A percentile compares a stretch with the other conserved stretches of the same genome.
Evolutionary conservation across 179 eudicot genomes (phyloP).

Genomic region (Corrigiola litoralis): DNA sequence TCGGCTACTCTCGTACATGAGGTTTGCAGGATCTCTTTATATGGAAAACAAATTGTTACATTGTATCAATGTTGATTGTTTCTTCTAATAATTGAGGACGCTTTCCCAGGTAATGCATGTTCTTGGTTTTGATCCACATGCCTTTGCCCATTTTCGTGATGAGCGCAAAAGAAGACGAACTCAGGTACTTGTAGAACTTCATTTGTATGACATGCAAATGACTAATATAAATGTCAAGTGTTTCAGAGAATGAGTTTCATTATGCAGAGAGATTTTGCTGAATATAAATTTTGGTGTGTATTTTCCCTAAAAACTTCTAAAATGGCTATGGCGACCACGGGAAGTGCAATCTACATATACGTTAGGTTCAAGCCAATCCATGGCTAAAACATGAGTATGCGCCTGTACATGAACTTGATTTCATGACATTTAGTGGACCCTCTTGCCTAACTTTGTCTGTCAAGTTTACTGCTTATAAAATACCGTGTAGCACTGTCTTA

Average conservation of each 20-base stretch:
- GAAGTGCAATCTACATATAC: neutral
- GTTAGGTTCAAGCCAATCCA: neutral
- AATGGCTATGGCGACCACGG: neutral
- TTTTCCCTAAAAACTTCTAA: neutral
- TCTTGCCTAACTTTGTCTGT: neutral
- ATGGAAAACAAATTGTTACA: neutral
- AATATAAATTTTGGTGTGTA: neutral
- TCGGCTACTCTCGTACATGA: slow-evolving; percentile 95
- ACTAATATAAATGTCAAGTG: too few relatives aligned
- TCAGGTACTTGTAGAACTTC: slow-evolving; percentile 40
- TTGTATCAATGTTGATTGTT: neutral
- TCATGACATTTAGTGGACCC: neutral
- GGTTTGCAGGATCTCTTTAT: slow-evolving; percentile 36
- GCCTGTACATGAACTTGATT: neutral
- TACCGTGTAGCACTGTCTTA: too few relatives aligned
- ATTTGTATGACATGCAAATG: neutral
- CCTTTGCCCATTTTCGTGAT: slow-evolving; percentile 96
- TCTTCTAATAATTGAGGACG: neutral
- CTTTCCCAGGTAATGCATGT: slow-evolving; percentile 84
- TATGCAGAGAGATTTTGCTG: neutral
- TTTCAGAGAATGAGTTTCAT: neutral
- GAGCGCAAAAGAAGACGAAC: slow-evolving; percentile 84
- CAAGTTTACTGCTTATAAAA: too few relatives aligned
- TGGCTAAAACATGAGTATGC: neutral
- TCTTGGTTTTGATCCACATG: slow-evolving; percentile 99